Evolutionary conservation across 768 basidiomycete genomes (phyloP), one percentile per base, ranked within the genome.

Genomic region (Phlegmacium glaucopus): DNA sequence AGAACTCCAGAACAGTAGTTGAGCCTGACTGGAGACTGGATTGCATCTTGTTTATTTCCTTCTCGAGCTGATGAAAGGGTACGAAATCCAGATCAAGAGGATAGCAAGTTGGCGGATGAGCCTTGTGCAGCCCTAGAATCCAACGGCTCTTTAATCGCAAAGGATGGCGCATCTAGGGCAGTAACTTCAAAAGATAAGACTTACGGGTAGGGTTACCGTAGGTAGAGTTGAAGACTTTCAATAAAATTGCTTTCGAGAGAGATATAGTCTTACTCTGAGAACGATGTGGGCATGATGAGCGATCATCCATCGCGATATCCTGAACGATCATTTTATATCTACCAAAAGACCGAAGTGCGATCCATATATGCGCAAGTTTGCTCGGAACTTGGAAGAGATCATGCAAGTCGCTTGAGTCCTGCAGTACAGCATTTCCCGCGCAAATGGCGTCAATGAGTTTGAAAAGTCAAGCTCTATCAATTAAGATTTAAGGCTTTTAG

Each of bases 381-480:
- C 60, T 26, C 49, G 58, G 39, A n/a, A n/a, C n/a, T n/a, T n/a
- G n/a, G n/a, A 79, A 51, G 28, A 82, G 62, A 17, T 66, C 51
- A 3, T 51, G 50, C 10, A 80, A 56, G 49, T 76, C 70, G 44
- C 57, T 44, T 12, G 69, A 60, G 48, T 77, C 61, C 51, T 76
- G 66, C 38, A 79, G 44, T 54, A 82, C 80, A 11, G 80, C 51
- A 9, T 55, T 38, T 9, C 78, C 79, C 6, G 54, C 45, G 43
- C 57, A 55, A 16, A 76, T 56, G 41, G 65, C 66, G 17, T 61
- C 44, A 27, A 79, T 45, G 47, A 80, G 34, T 60, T 54, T 25
- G 64, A 56, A 2, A 74, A 50, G 37, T 70, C 51, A 17, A 61
- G 39, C 16, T 59, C 44, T 12, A 61, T 48, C 32, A 13, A 28